phyloP scores from a whole-genome alignment of 805 yeast genomes.

The Saccharomycopsis schoenii region DNA sequence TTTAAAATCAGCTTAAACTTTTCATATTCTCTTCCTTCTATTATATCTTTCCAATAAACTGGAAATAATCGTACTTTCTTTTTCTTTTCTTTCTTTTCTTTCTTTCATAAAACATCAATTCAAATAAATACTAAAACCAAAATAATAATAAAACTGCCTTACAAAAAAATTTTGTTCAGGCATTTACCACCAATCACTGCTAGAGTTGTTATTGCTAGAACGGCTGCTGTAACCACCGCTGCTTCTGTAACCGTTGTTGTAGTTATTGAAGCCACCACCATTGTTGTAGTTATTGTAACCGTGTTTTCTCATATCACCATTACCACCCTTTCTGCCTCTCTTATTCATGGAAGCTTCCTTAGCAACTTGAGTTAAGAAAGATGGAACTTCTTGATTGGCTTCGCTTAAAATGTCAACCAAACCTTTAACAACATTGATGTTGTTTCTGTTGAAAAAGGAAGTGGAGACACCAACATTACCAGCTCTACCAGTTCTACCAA shows the following conservation, averaged over 20 bases:
- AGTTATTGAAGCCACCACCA: conserved; percentile 41
- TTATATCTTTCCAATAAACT: background rate
- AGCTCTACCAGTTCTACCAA: conserved; percentile 99
- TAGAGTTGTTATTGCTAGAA: conserved; percentile 21
- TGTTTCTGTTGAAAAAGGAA: conserved; percentile 95
- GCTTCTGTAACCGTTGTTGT: conserved; percentile 28
- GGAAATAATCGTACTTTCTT: background rate
- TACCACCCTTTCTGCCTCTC: conserved; percentile 36
- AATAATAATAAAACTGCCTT: background rate
- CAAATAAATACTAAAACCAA: background rate
- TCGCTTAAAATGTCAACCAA: conserved; percentile 79
- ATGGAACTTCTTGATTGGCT: conserved; percentile 97
- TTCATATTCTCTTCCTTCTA: background rate
- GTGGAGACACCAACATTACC: conserved; percentile 99
- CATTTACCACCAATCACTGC: conserved; percentile 9
- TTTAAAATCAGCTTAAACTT: background rate
- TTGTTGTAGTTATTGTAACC: conserved; percentile 28
- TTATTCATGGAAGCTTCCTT: conserved; percentile 58
- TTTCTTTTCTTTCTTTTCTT: background rate
- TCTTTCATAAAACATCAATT: background rate
- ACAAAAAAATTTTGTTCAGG: background rate
- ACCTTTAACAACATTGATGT: conserved; percentile 81
- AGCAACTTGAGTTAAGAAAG: conserved; percentile 67
- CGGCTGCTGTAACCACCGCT: conserved; percentile 31
- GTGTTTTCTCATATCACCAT: conserved; percentile 43